phyloP scores from a whole-genome alignment of 1,284 basidiomycete species.

The Cutaneotrichosporon cyanovorans region DNA sequence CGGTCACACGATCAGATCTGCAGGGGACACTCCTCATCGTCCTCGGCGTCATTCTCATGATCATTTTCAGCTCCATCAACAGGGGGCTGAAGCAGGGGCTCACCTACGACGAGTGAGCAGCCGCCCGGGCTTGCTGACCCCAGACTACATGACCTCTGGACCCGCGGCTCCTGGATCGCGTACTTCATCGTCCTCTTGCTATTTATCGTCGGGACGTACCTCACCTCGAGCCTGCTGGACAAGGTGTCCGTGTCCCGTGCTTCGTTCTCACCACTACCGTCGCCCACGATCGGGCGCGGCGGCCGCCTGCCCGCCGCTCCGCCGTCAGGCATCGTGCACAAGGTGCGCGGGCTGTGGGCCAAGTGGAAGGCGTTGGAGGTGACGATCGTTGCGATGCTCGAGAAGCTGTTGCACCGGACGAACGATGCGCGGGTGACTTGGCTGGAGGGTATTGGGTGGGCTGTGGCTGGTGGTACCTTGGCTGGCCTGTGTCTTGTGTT shows the following conservation, averaged over 20 bases:
- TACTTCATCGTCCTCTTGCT: constrained; percentile 73
- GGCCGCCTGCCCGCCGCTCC: constrained; percentile 13
- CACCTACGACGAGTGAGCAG: constrained; percentile 49
- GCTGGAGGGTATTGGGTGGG: constrained; percentile 86
- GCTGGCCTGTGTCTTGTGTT: constrained; percentile 84
- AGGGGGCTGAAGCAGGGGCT: constrained; percentile 43
- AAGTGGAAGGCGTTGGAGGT: constrained; percentile 52
- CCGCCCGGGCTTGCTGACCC: background rate
- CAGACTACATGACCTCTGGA: constrained; percentile 71
- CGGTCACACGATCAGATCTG: constrained; percentile 43
- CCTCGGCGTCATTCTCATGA: constrained; percentile 45
- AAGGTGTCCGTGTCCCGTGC: constrained; percentile 36
- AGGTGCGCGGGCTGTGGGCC: background rate
- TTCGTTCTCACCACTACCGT: constrained; percentile 50
- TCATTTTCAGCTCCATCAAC: constrained; percentile 46
- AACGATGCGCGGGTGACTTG: constrained; percentile 76
- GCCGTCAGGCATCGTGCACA: constrained; percentile 6
- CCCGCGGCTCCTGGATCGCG: constrained; percentile 72
- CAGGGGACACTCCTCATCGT: constrained; percentile 45
- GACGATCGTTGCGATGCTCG: constrained; percentile 57
- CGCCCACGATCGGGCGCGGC: constrained; percentile 26
- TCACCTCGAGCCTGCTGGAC: constrained; percentile 46
- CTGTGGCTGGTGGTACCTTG: constrained; percentile 77
- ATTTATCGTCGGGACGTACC: constrained; percentile 59
- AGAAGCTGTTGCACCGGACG: constrained; percentile 65